These are phyloP conservation scores for Poa pratensis DNA, from an alignment of 176 grass and related monocot species.

Conservation along the genomic window DNA sequence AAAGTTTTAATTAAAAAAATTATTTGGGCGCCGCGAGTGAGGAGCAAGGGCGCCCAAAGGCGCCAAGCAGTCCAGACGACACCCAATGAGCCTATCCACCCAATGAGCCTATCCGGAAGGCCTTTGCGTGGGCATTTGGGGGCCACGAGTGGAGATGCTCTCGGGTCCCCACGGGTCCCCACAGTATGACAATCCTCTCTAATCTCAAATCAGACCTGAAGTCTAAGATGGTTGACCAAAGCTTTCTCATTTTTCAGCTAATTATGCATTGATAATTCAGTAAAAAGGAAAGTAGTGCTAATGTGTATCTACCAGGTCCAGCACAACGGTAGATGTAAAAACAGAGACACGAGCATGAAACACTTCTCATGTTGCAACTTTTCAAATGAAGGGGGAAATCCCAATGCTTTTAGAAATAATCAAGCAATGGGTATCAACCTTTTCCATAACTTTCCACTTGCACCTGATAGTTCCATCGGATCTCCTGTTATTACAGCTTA, in stretches of 20 bases:
- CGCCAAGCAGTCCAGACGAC: no score
- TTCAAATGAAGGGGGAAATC: background rate
- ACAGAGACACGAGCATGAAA: background rate
- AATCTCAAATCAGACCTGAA: no score
- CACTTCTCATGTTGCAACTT: conserved; percentile 22
- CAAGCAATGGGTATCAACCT: conserved; percentile 54
- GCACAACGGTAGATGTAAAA: background rate
- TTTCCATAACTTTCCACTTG: conserved; percentile 62
- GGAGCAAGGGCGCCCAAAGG: no score
- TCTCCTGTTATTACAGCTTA: conserved; percentile 54
- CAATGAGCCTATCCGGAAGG: no score
- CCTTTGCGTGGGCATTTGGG: no score
- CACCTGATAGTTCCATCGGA: conserved; percentile 68
- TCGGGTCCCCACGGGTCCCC: no score
- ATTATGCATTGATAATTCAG: background rate
- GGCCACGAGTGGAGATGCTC: no score
- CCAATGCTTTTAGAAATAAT: conserved; percentile 39
- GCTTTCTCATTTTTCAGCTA: background rate
- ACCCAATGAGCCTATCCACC: no score
- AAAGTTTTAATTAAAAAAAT: no score
- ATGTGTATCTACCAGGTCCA: background rate
- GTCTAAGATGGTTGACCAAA: no score
- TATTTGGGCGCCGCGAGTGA: no score
- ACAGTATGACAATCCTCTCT: no score
- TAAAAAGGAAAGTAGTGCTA: background rate